These are phyloP conservation scores for Cadophora sp. DNA, from an alignment of 2,329 filamentous ascomycete species.

Conservation along the genomic window DNA sequence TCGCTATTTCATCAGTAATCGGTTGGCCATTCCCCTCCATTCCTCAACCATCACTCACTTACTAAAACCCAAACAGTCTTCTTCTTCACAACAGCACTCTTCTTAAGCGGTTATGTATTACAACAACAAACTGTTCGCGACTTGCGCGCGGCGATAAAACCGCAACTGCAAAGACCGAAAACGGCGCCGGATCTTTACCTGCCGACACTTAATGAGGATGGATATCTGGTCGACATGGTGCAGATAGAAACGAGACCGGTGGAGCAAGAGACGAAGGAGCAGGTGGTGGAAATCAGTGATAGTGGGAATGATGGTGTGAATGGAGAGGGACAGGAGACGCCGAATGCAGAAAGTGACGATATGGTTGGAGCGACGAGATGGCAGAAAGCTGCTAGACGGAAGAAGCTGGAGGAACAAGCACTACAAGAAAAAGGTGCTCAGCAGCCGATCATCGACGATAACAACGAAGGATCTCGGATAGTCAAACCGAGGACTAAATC, in stretches of 20 bases:
- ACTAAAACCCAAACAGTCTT: slow-evolving; percentile 59
- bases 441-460: slow-evolving; percentile 7
- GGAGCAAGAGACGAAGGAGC: not conserved
- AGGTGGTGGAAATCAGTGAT: not conserved
- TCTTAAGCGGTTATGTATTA: slow-evolving; percentile 85
- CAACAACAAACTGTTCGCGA: slow-evolving; percentile 85
- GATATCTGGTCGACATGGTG: slow-evolving; percentile 29
- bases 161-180: slow-evolving; percentile 33
- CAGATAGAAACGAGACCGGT: slow-evolving; percentile 25
- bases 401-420: slow-evolving; percentile 26
- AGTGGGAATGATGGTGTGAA: not conserved
- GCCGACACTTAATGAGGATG: slow-evolving; percentile 33
- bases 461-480: slow-evolving; percentile 57
- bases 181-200: slow-evolving; percentile 33
- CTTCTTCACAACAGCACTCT: slow-evolving; percentile 81
- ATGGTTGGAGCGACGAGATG: slow-evolving; percentile 37
- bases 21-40: slow-evolving; percentile 53
- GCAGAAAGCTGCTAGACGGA: slow-evolving; percentile 34
- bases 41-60: slow-evolving; percentile 1
- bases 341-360: slow-evolving; percentile 21
- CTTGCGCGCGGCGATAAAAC: slow-evolving; percentile 72
- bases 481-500: slow-evolving; percentile 47
- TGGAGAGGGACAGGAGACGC: slow-evolving; percentile 1
- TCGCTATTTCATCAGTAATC: slow-evolving; percentile 67
- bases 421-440: slow-evolving; percentile 9